Evolutionary conservation across 2,329 filamentous ascomycete genomes (phyloP), one percentile per base, ranked within the genome.

Genomic region (Exophiala sp.): DNA sequence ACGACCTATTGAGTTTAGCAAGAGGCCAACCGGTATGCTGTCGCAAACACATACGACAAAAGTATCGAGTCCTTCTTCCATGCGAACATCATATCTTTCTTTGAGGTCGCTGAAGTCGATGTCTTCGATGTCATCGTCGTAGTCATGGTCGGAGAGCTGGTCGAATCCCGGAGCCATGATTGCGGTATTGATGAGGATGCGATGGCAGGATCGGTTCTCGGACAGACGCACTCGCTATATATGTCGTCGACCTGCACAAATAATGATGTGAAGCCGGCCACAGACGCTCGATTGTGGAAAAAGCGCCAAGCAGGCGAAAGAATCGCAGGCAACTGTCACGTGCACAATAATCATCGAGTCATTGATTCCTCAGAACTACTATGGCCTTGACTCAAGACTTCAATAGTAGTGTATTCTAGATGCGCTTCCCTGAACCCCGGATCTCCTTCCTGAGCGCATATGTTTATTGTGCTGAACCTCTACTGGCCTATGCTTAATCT

Each of bases 91-190:
- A 71, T 91, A 96, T 74, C 95, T 90, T 72, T 95, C 91, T 71
- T 86, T 84, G 64, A 99, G 82, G 76, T 99, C 79, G 65, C 89
- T 92, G 72, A 95, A 90, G 72, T 97, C 92, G 73, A 97, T 87
- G 71, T 96, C 91, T 69, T 91, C 87, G 75, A 94, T 87, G 71
- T 96, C 91, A 71, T 87, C 88, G 70, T 91, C 87, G 72, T 92
- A 86, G 72, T 96, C 89, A 67, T 92, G 89, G 73, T 96, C 91
- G 73, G 88, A 87, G 70, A 97, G 81, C 68, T 91, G 88, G 70
- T 96, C 89, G 75, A 95, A 97, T 71, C 89, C 91, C 65, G 88
- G 87, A 75, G 92, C 90, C 91, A 96, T 96, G 77, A 73, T 91
- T 78, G 76, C 62, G 52, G 35, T 47, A 34, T 34, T 41, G 35